Evolutionary conservation across 441 rosid genomes (phyloP).

Genomic region (Pelargonium citronellum): DNA sequence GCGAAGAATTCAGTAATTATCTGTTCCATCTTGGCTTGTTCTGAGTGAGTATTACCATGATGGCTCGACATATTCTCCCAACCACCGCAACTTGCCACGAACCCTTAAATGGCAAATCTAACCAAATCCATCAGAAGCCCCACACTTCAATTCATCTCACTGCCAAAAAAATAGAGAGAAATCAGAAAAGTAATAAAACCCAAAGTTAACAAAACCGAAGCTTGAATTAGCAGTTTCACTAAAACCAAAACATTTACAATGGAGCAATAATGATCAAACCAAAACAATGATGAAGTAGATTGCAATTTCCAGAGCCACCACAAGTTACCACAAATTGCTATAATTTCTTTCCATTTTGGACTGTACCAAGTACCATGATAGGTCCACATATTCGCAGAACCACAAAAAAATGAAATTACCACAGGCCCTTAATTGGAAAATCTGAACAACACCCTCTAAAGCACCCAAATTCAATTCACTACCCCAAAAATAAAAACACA

Average conservation of each 20-base stretch:
- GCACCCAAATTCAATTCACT: no score
- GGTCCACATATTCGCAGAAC: constrained; percentile 39
- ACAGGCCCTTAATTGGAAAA: no score
- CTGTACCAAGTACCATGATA: constrained; percentile 26
- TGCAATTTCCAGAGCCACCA: no score
- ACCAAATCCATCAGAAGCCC: constrained; percentile 4
- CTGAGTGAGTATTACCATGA: constrained; percentile 46
- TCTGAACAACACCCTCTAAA: no score
- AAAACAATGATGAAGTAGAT: no score
- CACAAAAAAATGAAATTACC: not conserved
- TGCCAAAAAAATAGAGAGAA: constrained; percentile 21
- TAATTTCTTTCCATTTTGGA: no score
- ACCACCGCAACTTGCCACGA: constrained; percentile 14
- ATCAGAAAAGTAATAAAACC: not conserved
- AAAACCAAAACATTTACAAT: no score
- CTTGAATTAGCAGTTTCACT: not conserved
- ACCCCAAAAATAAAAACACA: no score
- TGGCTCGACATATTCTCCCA: constrained; percentile 45
- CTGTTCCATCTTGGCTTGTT: constrained; percentile 71
- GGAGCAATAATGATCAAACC: no score
- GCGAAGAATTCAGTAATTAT: constrained; percentile 76
- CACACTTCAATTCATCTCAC: constrained; percentile 16
- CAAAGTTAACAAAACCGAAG: not conserved
- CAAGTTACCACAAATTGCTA: no score
- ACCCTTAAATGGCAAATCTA: constrained; percentile 14